Base-by-base conservation (phyloP, 148 eudicot genomes). In the Spergularia marina region DNA sequence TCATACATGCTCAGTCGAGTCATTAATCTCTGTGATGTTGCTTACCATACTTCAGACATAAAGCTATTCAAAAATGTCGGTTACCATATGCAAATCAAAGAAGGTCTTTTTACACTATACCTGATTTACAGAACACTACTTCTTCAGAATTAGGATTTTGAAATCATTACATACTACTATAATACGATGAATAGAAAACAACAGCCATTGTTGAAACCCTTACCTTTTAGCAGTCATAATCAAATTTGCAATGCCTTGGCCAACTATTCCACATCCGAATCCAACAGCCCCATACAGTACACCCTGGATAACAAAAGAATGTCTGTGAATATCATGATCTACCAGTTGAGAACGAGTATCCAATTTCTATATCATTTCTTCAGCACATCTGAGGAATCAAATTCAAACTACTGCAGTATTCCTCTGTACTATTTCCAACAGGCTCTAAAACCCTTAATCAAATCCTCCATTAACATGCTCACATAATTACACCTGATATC, bases 211-310 rank as follows among this genome's bases (percentile, higher is more conserved):
- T 4, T 11, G 34, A 56, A 57, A 56, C 49, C 16, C 73, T 34
- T 82, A 89, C 92, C 92, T 69, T 81, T 89, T 89, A 17, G 88
- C 88, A 54, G 88, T 86, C 92, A 89, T 89, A 55, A 89, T 84
- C 80, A 85, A 49, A 85, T 89, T 86, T 47, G 92, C 92, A 20
- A 89, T 86, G 72, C 92, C 92, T 82, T 86, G 90, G 59, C 92
- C 90, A 58, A 86, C 64, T 62, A 86, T 78, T 74, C 92, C 88
- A 73, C 92, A 89, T 53, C 78, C 90, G 76, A 89, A 89, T 75
- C 92, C 90, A 70, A 89, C 92, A 17, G 86, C 76, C 71, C 84
- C 90, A 78, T 89, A 89, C 51, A 89, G 80, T 64, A 89, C 74
- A 47, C 92, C 92, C 90, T 89, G 88, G 57, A 82, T 61, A 49